A percentile compares a stretch with the other conserved stretches of the same genome.
Evolutionary conservation across 257 asterid genomes (phyloP).

Genomic region (Avicennia marina): DNA sequence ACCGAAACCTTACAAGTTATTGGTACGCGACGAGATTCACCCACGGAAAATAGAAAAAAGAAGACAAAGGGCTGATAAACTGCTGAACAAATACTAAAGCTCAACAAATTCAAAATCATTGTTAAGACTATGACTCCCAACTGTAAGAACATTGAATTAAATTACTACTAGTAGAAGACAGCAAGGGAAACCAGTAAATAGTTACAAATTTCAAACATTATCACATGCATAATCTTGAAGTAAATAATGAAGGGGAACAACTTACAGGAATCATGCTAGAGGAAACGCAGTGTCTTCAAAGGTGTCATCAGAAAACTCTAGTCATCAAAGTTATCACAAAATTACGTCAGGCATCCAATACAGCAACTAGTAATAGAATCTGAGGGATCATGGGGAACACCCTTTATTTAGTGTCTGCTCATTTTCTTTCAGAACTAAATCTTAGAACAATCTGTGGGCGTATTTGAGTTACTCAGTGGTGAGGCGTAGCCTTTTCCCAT

Average conservation of each 20-base stretch:
- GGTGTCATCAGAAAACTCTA: slow-evolving; percentile 20
- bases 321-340: slow-evolving; percentile 19
- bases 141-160: not conserved
- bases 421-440: not conserved
- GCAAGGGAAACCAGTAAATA: not conserved
- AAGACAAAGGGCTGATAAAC: not conserved
- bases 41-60: no score
- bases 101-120: not conserved
- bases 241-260: slow-evolving; percentile 7
- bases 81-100: not conserved
- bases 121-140: not conserved
- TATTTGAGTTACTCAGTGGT: slow-evolving; percentile 47
- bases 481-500: slow-evolving; percentile 65
- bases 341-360: slow-evolving; percentile 21
- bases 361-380: slow-evolving; percentile 27
- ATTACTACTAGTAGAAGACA: not conserved
- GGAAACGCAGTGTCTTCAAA: slow-evolving; percentile 25
- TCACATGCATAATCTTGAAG: not conserved
- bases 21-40: no score
- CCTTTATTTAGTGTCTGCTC: slow-evolving; percentile 21
- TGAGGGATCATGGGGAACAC: slow-evolving; percentile 27
- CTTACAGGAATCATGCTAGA: slow-evolving; percentile 47
- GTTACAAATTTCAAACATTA: not conserved
- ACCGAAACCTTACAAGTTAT: not conserved
- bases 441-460: not conserved